These are phyloP conservation scores for Penicillium sp. DNA, from an alignment of 2,329 filamentous ascomycete species.

Conservation along the genomic window DNA sequence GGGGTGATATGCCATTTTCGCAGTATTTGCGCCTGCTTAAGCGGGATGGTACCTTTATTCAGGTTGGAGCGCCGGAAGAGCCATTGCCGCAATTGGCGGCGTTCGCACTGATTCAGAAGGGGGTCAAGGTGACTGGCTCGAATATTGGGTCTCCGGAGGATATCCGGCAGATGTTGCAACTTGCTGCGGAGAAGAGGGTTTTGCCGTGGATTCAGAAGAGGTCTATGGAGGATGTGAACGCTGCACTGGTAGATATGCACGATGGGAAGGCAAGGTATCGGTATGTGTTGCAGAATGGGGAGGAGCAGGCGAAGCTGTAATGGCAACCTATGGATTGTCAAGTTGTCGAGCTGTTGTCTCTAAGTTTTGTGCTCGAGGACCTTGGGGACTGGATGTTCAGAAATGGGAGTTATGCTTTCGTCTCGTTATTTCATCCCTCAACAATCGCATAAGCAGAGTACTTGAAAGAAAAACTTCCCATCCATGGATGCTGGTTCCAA, in stretches of 20 bases:
- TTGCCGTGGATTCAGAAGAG: slow-evolving; percentile 45
- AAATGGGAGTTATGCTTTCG: not conserved
- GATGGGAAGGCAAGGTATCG: slow-evolving; percentile 48
- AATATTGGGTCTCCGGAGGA: slow-evolving; percentile 45
- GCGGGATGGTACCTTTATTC: slow-evolving; percentile 61
- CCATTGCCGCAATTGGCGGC: slow-evolving; percentile 54
- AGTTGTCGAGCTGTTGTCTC: not conserved
- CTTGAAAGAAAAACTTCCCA: too few species aligned
- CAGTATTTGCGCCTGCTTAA: slow-evolving; percentile 63
- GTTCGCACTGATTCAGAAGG: slow-evolving; percentile 59
- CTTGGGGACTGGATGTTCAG: not conserved
- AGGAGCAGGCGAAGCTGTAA: slow-evolving; percentile 31
- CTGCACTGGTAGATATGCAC: slow-evolving; percentile 46
- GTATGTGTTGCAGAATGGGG: slow-evolving; percentile 47
- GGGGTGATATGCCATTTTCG: slow-evolving; percentile 61
- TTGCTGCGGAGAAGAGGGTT: slow-evolving; percentile 44
- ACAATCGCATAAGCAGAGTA: too few species aligned
- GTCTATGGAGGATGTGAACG: slow-evolving; percentile 45
- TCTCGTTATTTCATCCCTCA: too few species aligned
- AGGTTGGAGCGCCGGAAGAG: slow-evolving; percentile 67
- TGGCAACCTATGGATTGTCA: not conserved
- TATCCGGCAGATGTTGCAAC: slow-evolving; percentile 45
- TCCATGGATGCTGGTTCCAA: too few species aligned
- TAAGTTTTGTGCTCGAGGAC: not conserved
- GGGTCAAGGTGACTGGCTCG: slow-evolving; percentile 53